Evolutionary conservation across 2,329 filamentous ascomycete species (phyloP).

Genomic region (Cercospora sojina): DNA sequence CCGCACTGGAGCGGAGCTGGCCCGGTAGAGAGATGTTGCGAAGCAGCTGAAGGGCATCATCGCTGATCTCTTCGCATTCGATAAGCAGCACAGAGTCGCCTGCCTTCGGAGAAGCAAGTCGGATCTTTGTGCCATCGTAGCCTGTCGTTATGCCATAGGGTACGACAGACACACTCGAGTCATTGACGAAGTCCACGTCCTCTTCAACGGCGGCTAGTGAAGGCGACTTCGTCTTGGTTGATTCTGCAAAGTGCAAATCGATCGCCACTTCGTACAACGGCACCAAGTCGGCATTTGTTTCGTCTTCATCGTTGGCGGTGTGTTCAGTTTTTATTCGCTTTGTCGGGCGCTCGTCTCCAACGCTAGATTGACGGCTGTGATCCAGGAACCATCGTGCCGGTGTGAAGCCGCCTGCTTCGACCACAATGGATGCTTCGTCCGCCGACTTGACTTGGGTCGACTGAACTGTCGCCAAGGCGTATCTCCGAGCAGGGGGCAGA

Average conservation of each 20-base stretch:
- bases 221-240: slow-evolving; percentile 14
- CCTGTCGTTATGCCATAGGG: slow-evolving; percentile 23
- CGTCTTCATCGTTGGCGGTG: not conserved
- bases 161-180: slow-evolving; percentile 24
- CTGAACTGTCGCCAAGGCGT: slow-evolving; percentile 29
- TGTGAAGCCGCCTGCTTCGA: slow-evolving; percentile 37
- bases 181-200: slow-evolving; percentile 28
- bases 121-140: slow-evolving; percentile 21
- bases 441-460: slow-evolving; percentile 31
- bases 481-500: slow-evolving; percentile 26
- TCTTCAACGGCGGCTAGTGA: slow-evolving; percentile 16
- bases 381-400: slow-evolving; percentile 36
- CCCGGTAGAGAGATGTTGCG: slow-evolving; percentile 22
- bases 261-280: slow-evolving; percentile 31
- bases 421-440: slow-evolving; percentile 31
- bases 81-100: slow-evolving; percentile 29
- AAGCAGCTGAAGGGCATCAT: slow-evolving; percentile 20
- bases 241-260: slow-evolving; percentile 34
- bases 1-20: slow-evolving; percentile 13
- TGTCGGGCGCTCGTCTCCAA: slow-evolving; percentile 25
- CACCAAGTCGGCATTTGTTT: slow-evolving; percentile 16
- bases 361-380: slow-evolving; percentile 19
- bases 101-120: slow-evolving; percentile 21
- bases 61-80: slow-evolving; percentile 24
- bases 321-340: slow-evolving; percentile 28